phyloP scores from a whole-genome alignment of 2,329 filamentous ascomycete species.

The Colletotrichum salicis region DNA sequence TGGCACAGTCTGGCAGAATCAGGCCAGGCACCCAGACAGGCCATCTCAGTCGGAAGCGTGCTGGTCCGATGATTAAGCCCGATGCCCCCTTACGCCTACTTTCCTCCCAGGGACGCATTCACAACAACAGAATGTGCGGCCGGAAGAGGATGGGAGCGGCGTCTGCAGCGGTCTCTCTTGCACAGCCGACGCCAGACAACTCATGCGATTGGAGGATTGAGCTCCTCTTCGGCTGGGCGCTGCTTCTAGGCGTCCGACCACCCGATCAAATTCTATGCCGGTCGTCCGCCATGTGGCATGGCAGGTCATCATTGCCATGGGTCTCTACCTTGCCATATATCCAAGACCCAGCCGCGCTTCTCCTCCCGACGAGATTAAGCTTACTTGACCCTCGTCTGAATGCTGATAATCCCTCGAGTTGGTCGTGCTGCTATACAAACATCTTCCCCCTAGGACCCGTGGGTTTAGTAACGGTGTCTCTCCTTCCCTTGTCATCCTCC shows the following conservation, averaged over 20 bases:
- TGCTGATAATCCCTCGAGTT: constrained; percentile 17
- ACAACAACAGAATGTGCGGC: constrained; percentile 23
- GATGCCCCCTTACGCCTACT: constrained; percentile 28
- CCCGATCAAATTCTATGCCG: constrained; percentile 11
- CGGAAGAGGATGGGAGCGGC: constrained; percentile 27
- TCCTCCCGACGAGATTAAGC: constrained; percentile 11
- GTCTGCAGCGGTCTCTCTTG: constrained; percentile 10
- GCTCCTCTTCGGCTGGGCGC: constrained; percentile 26
- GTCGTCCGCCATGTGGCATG: constrained; percentile 21
- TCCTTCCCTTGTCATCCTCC: constrained; percentile 29
- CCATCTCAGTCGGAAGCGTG: constrained; percentile 12
- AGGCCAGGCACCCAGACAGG: background rate
- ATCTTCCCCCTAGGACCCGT: constrained; percentile 32
- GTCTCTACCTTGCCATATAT: constrained; percentile 26
- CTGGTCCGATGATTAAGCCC: constrained; percentile 28
- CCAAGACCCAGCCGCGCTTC: constrained; percentile 21
- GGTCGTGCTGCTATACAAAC: constrained; percentile 28
- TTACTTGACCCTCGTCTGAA: constrained; percentile 28
- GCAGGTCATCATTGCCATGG: background rate
- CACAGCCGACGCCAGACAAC: background rate
- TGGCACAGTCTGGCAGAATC: background rate
- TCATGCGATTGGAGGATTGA: constrained; percentile 29
- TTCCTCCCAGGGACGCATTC: constrained; percentile 4
- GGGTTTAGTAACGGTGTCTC: constrained; percentile 37
- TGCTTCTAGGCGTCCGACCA: constrained; percentile 23